These are phyloP conservation scores for Fusarium palustre DNA, from an alignment of 2,329 filamentous ascomycete species.

Conservation along the genomic window DNA sequence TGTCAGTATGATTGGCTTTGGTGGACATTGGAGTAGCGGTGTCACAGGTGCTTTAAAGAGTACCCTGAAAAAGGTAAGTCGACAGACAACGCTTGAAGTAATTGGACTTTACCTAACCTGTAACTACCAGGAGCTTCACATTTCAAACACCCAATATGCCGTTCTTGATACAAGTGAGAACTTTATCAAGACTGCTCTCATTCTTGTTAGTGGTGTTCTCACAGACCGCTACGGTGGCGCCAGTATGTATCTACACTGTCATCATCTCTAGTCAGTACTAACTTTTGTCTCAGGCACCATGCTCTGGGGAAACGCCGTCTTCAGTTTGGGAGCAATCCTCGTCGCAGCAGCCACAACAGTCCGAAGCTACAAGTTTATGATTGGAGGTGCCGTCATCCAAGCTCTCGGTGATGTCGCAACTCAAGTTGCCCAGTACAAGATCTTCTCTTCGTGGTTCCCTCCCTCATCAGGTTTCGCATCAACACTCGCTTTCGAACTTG, in stretches of 20 bases:
- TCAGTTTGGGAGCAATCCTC: constrained; percentile 67
- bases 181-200: constrained; percentile 70
- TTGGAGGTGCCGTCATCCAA: constrained; percentile 65
- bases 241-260: constrained; percentile 48
- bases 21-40: constrained; percentile 69
- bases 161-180: constrained; percentile 70
- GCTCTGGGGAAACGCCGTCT: constrained; percentile 71
- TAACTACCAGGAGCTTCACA: constrained; percentile 59
- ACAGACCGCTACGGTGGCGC: constrained; percentile 71
- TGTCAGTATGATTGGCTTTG: constrained; percentile 68
- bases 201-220: constrained; percentile 65
- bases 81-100: rapidly evolving
- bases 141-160: constrained; percentile 70
- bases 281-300: constrained; percentile 57
- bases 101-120: neutral
- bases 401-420: constrained; percentile 73
- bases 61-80: constrained; percentile 65
- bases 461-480: constrained; percentile 72
- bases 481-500: constrained; percentile 70
- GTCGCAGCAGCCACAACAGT: constrained; percentile 68
- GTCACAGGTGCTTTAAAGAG: constrained; percentile 71
- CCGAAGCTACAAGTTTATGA: constrained; percentile 70
- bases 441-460: constrained; percentile 74
- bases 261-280: neutral
- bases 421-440: constrained; percentile 72